Conservation (phyloP, 352 stramenopile species). For the Pythium phragmiticola region DNA sequence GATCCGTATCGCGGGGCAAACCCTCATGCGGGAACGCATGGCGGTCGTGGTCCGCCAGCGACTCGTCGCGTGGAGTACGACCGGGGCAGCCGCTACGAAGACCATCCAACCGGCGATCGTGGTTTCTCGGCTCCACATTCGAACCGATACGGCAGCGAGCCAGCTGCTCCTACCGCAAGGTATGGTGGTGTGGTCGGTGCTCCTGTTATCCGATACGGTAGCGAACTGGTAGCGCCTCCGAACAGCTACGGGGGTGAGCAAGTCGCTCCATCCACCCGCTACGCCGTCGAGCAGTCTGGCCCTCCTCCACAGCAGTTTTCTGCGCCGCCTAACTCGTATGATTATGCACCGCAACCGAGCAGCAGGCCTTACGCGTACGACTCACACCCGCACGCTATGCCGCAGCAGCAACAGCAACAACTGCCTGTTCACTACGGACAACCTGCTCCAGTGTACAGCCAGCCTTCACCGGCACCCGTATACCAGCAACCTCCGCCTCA, state of each 20-base stretch:
- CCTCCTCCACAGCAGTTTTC: slow-evolving; percentile 1
- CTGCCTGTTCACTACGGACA: slow-evolving; percentile 15
- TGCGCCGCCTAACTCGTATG: slow-evolving; percentile 18
- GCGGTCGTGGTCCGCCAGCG: background rate
- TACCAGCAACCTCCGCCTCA: slow-evolving; percentile 17
- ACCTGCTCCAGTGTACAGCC: slow-evolving; percentile 16
- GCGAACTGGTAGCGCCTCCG: slow-evolving; percentile 2
- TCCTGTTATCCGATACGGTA: slow-evolving; percentile 9
- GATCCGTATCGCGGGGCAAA: slow-evolving; percentile 9
- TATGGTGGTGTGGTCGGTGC: slow-evolving; percentile 8
- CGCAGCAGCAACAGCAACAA: slow-evolving; percentile 12
- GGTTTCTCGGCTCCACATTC: slow-evolving; percentile 1
- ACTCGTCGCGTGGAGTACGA: slow-evolving; percentile 15
- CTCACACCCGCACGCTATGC: slow-evolving; percentile 1
- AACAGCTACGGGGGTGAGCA: slow-evolving; percentile 9
- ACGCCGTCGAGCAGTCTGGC: slow-evolving; percentile 6
- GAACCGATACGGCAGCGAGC: slow-evolving; percentile 16
- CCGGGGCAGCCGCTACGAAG: slow-evolving; percentile 14
- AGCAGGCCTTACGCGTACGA: slow-evolving; percentile 15
- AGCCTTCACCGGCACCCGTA: slow-evolving; percentile 6
- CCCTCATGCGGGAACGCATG: slow-evolving; percentile 7
- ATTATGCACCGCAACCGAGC: slow-evolving; percentile 13
- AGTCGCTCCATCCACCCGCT: background rate
- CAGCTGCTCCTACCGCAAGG: background rate
- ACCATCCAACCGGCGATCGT: background rate